These are phyloP conservation scores for Clonostachys rosea DNA, from an alignment of 2,329 filamentous ascomycete genomes.

Conservation along the genomic window DNA sequence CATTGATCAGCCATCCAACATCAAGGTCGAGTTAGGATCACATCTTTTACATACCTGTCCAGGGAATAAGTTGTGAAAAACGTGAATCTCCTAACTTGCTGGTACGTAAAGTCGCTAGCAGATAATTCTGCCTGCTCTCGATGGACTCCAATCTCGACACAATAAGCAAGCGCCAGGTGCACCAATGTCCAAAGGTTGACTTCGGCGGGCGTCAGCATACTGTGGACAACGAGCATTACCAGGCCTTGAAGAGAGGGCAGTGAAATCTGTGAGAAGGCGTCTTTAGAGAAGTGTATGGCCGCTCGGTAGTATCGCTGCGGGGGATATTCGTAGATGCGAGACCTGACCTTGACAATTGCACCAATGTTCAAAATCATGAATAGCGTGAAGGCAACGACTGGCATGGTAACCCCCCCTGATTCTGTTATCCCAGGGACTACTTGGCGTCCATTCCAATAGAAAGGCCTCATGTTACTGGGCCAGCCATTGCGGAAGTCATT, in stretches of 20 bases:
- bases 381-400: slow-evolving; percentile 19
- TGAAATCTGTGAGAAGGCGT: slow-evolving; percentile 24
- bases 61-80: slow-evolving; percentile 28
- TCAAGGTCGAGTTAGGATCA: not conserved
- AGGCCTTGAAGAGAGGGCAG: slow-evolving; percentile 21
- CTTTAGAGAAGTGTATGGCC: slow-evolving; percentile 18
- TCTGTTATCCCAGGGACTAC: not conserved
- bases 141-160: slow-evolving; percentile 28
- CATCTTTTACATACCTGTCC: slow-evolving; percentile 15
- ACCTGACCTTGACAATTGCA: slow-evolving; percentile 22
- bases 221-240: slow-evolving; percentile 20
- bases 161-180: slow-evolving; percentile 27
- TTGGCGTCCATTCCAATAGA: slow-evolving; percentile 12
- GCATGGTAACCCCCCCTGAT: slow-evolving; percentile 5
- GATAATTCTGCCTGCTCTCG: slow-evolving; percentile 13
- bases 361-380: slow-evolving; percentile 28
- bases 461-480: slow-evolving; percentile 8
- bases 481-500: slow-evolving; percentile 6
- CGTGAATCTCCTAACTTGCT: slow-evolving; percentile 13
- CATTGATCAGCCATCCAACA: not conserved
- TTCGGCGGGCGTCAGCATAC: slow-evolving; percentile 22
- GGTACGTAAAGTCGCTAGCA: slow-evolving; percentile 1
- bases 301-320: slow-evolving; percentile 23
- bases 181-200: slow-evolving; percentile 27
- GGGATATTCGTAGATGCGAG: slow-evolving; percentile 22